phyloP scores from a whole-genome alignment of 129 eudicot genomes.

The Heracleum sosnowskyi region DNA sequence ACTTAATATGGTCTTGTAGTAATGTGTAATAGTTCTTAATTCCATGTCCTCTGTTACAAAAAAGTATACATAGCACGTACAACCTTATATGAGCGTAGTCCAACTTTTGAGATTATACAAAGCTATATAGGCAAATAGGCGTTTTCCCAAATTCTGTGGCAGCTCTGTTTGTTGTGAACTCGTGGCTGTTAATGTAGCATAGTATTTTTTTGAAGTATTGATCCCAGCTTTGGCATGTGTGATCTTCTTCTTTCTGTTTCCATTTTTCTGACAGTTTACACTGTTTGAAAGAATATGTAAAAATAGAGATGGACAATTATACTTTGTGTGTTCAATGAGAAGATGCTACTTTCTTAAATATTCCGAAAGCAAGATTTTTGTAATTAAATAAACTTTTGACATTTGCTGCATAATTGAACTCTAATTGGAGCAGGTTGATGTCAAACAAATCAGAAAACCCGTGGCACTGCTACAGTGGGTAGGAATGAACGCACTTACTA shows the following conservation, averaged over 20 bases:
- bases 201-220: not conserved
- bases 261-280: not conserved
- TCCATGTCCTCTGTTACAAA: not conserved
- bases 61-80: not conserved
- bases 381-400: not conserved
- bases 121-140: not conserved
- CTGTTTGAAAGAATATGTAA: not conserved
- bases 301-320: not conserved
- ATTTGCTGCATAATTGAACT: conserved; percentile 15
- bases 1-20: not conserved
- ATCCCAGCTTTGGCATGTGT: not conserved
- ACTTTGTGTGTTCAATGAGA: not conserved
- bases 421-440: conserved; percentile 60
- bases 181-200: not conserved
- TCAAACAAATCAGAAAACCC: conserved; percentile 47
- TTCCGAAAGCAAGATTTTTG: not conserved
- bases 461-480: conserved; percentile 61
- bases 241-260: not conserved
- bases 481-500: conserved; percentile 91
- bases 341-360: not conserved
- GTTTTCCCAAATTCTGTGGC: not conserved
- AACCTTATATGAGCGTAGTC: not conserved
- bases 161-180: not conserved
- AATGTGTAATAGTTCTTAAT: not conserved
- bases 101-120: not conserved